Evolutionary conservation across 768 basidiomycete species (phyloP), one percentile per base, ranked within the genome.

Genomic region (Hydnomerulius pinastri): DNA sequence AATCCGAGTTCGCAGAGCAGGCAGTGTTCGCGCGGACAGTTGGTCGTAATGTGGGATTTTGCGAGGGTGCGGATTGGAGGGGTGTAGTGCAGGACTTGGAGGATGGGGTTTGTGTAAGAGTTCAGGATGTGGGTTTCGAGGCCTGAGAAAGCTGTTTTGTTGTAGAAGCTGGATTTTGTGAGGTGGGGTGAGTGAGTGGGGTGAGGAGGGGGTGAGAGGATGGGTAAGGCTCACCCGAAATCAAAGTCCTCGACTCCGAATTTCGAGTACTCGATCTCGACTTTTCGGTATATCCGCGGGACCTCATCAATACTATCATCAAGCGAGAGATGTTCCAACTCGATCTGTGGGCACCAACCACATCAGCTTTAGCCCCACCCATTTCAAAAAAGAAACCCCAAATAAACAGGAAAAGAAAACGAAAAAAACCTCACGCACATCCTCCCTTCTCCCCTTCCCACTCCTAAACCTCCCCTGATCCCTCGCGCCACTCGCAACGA

Each of bases 201-300:
- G 2, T 2, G 24, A 40, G 36, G 33, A 33, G 21, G 38, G 20
- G 37, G 1, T 43, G 36, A 27, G 18, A 4, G 2, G 20, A 2
- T 24, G 8, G 33, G 28, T 15, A 12, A 0, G 11, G 66, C 79
- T 48, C 65, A 92, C 94, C 81, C 96, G 62, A 99, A 99, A 69
- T 99, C 97, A 62, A 99, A 99, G 69, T 99, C 96, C 65, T 98
- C 96, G 15, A 98, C 92, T 4, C 96, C 96, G 61, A 99, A 99
- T 62, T 95, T 96, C 32, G 92, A 95, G 66, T 99, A 99, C 68
- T 95, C 92, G 61, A 99, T 99, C 70, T 98, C 95, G 13, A 97
- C 94, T 60, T 86, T 87, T 50, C 90, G 85, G 67, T 97, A 99
- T 53, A 85, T 79, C 48, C 79, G 81, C 1, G 95, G 92, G 41